Base-by-base conservation (phyloP, 352 stramenopile species). In the Globisporangium parvum region DNA sequence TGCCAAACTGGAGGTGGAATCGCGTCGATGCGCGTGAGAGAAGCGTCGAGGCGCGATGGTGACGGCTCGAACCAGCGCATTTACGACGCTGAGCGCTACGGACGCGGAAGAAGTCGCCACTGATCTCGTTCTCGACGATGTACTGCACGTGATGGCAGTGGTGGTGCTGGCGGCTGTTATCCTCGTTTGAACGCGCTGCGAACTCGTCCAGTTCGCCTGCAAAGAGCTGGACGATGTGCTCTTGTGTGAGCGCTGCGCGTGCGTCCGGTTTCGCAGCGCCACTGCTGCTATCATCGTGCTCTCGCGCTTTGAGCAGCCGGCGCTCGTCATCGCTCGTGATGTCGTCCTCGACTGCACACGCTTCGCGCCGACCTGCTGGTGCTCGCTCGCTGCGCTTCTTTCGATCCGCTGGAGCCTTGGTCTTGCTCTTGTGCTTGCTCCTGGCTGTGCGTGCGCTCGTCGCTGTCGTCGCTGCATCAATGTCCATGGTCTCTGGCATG, bases 61-160 rank as follows among this genome's bases (percentile, higher is more conserved):
- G n/a, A n/a, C 23, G 21, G 28, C 26, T 6, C 18, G 14, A 17
- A 8, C 14, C 20, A 3, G 14, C 17, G 47, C 54, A 24, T 31
- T 33, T 26, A 47, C 40, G 20, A 48, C 55, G 23, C 44, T 46
- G 1, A 3, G 39, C 57, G 47, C 52, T 53, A 0, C 58, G 57
- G 12, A 86, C 62, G 21, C 75, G 73, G 33, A 82, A 83, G 50
- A 89, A 89, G 48, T 82, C 75, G 4, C 79, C 79, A 40, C 72
- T 86, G 39, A 69, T 58, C 42, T 85, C 70, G 53, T 87, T 81
- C 51, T 87, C 79, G 14, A 83, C 61, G 9, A 83, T 24, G 57
- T 77, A 76, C 47, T 66, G 66, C 33, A 64, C 57, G 17, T 40
- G 52, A 18, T 51, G 20, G 1, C 14, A n/a, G n/a, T n/a, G n/a